A percentile compares a stretch with the other conserved stretches of the same genome.
These are phyloP conservation scores for Trichoderma atroviride DNA, from an alignment of 2,329 filamentous ascomycete genomes.

Conservation along the genomic window DNA sequence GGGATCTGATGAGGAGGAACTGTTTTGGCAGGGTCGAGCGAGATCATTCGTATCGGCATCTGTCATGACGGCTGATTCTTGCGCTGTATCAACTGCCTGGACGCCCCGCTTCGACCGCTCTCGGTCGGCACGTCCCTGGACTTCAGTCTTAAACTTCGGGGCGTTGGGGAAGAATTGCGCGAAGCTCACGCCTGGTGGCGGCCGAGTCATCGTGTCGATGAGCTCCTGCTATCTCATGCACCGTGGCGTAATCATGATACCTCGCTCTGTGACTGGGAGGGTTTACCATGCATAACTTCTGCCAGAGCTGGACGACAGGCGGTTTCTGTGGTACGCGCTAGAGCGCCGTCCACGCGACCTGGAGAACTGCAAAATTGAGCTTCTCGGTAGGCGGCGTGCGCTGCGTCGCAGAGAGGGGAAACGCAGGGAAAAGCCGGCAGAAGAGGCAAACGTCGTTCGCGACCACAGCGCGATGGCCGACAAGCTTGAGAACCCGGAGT, in stretches of 20 bases:
- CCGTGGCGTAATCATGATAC: slow-evolving; percentile 61
- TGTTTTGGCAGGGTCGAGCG: slow-evolving; percentile 31
- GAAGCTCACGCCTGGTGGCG: slow-evolving; percentile 73
- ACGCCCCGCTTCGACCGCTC: slow-evolving; percentile 37
- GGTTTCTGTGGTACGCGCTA: slow-evolving; percentile 32
- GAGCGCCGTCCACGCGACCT: slow-evolving; percentile 47
- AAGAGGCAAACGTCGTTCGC: slow-evolving; percentile 19
- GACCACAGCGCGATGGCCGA: slow-evolving; percentile 27
- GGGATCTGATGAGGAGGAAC: slow-evolving; percentile 34
- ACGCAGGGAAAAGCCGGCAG: slow-evolving; percentile 9
- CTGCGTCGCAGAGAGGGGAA: slow-evolving; percentile 16
- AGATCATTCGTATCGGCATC: slow-evolving; percentile 34
- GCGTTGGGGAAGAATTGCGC: slow-evolving; percentile 84
- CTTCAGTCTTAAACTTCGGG: slow-evolving; percentile 62
- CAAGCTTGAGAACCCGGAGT: slow-evolving; percentile 11
- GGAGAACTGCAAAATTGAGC: slow-evolving; percentile 28
- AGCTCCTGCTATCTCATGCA: slow-evolving; percentile 54
- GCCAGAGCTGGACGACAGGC: slow-evolving; percentile 19
- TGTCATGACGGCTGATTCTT: slow-evolving; percentile 32
- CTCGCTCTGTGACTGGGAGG: slow-evolving; percentile 39
- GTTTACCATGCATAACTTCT: slow-evolving; percentile 32
- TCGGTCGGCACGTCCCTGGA: slow-evolving; percentile 43
- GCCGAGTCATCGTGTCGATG: slow-evolving; percentile 74
- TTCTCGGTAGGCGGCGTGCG: slow-evolving; percentile 12
- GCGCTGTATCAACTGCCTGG: slow-evolving; percentile 32